These are phyloP conservation scores for Sporopachydermia cereana DNA, from an alignment of 1,139 yeast genomes.

Conservation along the genomic window DNA sequence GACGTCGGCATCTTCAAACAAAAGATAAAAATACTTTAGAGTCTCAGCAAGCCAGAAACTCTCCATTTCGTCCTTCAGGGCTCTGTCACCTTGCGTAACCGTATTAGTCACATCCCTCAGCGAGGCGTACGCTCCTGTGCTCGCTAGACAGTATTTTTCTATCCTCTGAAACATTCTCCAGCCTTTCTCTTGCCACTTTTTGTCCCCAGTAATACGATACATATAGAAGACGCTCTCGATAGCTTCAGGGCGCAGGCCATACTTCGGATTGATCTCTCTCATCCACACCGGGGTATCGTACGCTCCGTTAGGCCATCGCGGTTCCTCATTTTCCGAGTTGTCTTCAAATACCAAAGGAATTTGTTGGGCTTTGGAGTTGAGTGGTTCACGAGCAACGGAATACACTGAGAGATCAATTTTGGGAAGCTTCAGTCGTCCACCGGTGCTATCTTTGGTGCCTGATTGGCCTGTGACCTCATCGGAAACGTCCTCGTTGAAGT, in stretches of 20 bases:
- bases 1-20: conserved; percentile 49
- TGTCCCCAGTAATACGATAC: conserved; percentile 66
- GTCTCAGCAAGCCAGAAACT: conserved; percentile 79
- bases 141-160: conserved; percentile 31
- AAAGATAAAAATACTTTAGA: conserved; percentile 57
- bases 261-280: conserved; percentile 35
- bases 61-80: conserved; percentile 37
- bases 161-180: conserved; percentile 51
- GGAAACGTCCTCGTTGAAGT: neutral
- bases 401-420: neutral
- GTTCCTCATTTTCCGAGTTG: conserved; percentile 12
- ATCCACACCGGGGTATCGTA: conserved; percentile 28
- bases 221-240: conserved; percentile 65
- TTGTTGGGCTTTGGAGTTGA: neutral
- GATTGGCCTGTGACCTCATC: too few relatives aligned
- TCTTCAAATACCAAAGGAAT: neutral
- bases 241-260: conserved; percentile 61
- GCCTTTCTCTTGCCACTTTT: conserved; percentile 58
- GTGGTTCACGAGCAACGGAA: neutral
- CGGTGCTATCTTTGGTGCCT: too few relatives aligned
- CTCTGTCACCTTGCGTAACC: conserved; percentile 9
- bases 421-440: too few relatives aligned
- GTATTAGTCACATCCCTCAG: conserved; percentile 40
- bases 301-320: conserved; percentile 16
- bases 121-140: conserved; percentile 32